A percentile compares a stretch with the other conserved stretches of the same genome.
Evolutionary conservation across 129 eudicot species (phyloP).

Genomic region (Lonicera japonica): DNA sequence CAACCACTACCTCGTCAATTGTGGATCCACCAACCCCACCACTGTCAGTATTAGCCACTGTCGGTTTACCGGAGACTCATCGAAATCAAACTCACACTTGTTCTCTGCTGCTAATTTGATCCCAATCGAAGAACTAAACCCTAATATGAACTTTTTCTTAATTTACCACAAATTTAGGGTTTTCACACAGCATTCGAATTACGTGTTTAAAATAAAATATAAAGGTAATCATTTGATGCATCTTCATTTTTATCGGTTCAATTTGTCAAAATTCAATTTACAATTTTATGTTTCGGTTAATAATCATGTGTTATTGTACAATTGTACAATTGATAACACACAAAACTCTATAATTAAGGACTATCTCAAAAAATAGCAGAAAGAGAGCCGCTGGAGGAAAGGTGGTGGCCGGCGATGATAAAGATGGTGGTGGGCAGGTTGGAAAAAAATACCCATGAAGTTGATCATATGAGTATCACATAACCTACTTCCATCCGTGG

Average conservation of each 20-base stretch:
- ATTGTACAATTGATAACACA: conserved; percentile 29
- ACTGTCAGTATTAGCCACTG: conserved; percentile 39
- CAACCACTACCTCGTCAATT: conserved; percentile 37
- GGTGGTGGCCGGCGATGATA: too few species aligned
- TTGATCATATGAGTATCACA: too few species aligned
- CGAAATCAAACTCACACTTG: conserved; percentile 13
- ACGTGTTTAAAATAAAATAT: conserved; percentile 44
- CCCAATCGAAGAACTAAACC: conserved; percentile 21
- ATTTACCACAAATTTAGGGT: conserved; percentile 62
- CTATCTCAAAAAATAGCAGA: too few species aligned
- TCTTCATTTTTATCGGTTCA: conserved; percentile 51
- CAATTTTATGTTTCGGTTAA: conserved; percentile 77
- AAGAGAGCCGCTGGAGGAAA: too few species aligned
- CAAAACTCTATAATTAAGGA: conserved; percentile 43
- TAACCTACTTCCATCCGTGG: too few species aligned
- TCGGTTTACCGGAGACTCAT: conserved; percentile 47
- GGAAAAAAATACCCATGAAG: too few species aligned
- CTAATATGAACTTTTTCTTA: conserved; percentile 33
- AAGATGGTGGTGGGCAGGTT: too few species aligned
- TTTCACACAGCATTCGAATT: conserved; percentile 44
- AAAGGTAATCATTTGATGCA: conserved; percentile 64
- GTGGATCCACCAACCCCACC: conserved; percentile 32
- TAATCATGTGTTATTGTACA: conserved; percentile 53
- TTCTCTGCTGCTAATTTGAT: conserved; percentile 33
- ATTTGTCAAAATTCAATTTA: conserved; percentile 24